Conservation (phyloP, 2,329 filamentous ascomycete species). For the Penicillium hordei region DNA sequence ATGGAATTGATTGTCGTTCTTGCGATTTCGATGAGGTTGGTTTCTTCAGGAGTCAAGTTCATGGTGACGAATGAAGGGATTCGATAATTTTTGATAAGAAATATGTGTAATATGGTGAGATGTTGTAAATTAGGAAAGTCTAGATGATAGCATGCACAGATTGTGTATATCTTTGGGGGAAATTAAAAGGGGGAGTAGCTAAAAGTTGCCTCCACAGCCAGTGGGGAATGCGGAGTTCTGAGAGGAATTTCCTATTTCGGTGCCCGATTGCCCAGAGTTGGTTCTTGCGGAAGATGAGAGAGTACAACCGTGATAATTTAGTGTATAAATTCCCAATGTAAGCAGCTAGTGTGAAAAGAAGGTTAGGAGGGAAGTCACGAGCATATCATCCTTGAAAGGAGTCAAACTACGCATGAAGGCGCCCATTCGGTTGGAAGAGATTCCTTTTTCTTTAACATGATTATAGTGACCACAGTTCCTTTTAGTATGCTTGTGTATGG, state of each 20-base stretch:
- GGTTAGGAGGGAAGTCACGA: neutral
- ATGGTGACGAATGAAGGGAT: neutral
- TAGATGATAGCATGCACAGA: neutral
- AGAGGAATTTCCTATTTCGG: neutral
- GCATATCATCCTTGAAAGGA: neutral
- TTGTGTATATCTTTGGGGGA: neutral
- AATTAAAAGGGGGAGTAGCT: neutral
- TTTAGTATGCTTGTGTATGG: neutral
- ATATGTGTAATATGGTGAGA: neutral
- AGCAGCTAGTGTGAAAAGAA: no score
- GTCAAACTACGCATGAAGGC: neutral
- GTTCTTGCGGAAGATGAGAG: neutral
- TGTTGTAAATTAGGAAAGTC: neutral
- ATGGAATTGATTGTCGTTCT: conserved; percentile 10
- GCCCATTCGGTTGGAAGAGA: no score
- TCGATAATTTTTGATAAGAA: neutral
- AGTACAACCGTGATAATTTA: neutral
- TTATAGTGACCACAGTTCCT: neutral
- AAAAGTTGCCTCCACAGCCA: neutral
- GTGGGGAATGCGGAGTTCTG: neutral
- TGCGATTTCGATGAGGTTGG: neutral
- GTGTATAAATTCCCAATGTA: neutral
- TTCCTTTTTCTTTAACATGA: no score
- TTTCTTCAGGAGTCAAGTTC: neutral
- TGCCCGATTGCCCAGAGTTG: neutral